Percentiles rank a stretch among this genome's conserved stretches.
These are phyloP conservation scores for Cyclocybe aegerita DNA, from an alignment of 768 basidiomycete species.

Conservation along the genomic window DNA sequence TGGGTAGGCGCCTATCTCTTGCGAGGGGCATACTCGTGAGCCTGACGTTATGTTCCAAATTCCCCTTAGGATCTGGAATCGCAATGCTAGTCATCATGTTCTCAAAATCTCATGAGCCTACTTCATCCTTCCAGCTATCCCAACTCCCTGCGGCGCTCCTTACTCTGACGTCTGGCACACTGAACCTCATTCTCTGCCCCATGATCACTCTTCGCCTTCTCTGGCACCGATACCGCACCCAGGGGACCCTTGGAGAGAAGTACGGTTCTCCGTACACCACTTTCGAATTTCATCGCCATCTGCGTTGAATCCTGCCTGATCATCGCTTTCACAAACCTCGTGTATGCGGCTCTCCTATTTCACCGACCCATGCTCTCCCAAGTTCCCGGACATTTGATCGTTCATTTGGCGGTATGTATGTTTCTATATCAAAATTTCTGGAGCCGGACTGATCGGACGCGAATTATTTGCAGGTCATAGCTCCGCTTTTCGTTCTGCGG, in stretches of 20 bases:
- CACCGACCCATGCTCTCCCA: conserved; percentile 2
- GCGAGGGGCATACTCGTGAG: background rate
- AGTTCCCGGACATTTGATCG: conserved; percentile 5
- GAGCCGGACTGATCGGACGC: background rate
- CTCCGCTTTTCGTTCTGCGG: conserved; percentile 15
- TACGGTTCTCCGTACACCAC: conserved; percentile 6
- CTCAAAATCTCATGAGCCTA: background rate
- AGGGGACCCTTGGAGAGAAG: background rate
- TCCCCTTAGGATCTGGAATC: background rate
- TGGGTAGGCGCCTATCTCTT: conserved; percentile 5
- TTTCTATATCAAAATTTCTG: background rate
- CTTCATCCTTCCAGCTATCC: background rate
- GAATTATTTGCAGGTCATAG: conserved; percentile 1
- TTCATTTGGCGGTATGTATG: conserved; percentile 11
- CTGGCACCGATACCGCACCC: conserved; percentile 6
- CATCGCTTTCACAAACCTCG: conserved; percentile 7
- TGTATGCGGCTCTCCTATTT: conserved; percentile 3
- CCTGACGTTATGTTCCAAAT: conserved; percentile 1
- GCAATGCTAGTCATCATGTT: background rate
- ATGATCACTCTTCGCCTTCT: conserved; percentile 11
- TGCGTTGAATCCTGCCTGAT: conserved; percentile 14
- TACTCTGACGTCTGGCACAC: conserved; percentile 5
- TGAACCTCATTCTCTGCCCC: conserved; percentile 9
- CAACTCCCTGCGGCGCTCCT: background rate
- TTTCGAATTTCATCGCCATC: conserved; percentile 12